Evolutionary conservation across 306 rosid species (phyloP).

Genomic region (Lathyrus oleraceus): DNA sequence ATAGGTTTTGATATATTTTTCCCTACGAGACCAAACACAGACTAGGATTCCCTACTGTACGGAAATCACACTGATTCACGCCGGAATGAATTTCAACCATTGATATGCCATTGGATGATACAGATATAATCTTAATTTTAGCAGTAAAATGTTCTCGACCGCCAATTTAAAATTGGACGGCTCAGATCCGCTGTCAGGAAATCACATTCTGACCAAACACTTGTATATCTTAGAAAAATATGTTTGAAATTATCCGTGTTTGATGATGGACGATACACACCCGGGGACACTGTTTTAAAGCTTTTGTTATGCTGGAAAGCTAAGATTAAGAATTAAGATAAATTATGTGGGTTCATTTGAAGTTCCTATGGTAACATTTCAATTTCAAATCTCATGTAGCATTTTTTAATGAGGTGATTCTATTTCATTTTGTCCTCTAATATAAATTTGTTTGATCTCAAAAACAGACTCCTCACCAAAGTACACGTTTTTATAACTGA

Average conservation of each 20-base stretch:
- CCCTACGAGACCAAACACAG: not conserved
- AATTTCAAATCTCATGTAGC: not conserved
- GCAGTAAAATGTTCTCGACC: no score
- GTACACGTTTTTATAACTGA: no score
- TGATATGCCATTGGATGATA: no score
- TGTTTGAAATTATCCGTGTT: not conserved
- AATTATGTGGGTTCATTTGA: not conserved
- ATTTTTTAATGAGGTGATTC: not conserved
- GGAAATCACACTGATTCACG: no score
- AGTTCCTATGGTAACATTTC: not conserved
- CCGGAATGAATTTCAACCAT: no score
- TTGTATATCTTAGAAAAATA: not conserved
- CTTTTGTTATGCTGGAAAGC: slow-evolving; percentile 4
- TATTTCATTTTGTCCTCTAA: not conserved
- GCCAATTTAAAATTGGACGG: no score
- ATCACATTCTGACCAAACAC: not conserved
- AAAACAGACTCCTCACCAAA: not conserved
- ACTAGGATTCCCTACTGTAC: no score
- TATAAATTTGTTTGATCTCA: not conserved
- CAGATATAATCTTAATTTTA: no score
- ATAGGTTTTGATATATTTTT: slow-evolving; percentile 14
- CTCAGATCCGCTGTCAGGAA: no score
- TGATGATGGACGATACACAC: not conserved
- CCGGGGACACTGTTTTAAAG: not conserved
- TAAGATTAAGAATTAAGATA: not conserved